phyloP scores from a whole-genome alignment of 495 filamentous ascomycete genomes.

The Xanthoparmelia taractica region DNA sequence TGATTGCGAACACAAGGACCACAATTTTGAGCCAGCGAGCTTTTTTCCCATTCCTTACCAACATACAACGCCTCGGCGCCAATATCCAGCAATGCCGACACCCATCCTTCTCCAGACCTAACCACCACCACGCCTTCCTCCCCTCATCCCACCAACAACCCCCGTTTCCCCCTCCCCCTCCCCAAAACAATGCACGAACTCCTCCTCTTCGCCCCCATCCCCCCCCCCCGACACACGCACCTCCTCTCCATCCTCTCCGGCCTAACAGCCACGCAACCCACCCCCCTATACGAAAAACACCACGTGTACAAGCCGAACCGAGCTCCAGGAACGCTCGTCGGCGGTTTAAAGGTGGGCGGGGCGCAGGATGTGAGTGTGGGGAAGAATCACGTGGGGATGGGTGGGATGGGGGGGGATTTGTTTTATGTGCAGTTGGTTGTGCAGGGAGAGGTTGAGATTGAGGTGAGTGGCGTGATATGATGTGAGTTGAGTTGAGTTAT shows the following conservation, averaged over 20 bases:
- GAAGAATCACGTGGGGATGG: constrained; percentile 36
- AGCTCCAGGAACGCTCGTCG: constrained; percentile 28
- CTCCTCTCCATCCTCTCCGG: constrained; percentile 61
- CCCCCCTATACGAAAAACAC: constrained; percentile 48
- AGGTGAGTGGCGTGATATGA: no score
- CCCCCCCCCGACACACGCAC: constrained; percentile 43
- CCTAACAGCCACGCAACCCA: constrained; percentile 59
- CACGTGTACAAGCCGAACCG: constrained; percentile 57
- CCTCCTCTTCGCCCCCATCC: constrained; percentile 43
- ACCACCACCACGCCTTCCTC: no score
- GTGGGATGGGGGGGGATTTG: constrained; percentile 44
- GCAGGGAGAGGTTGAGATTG: no score
- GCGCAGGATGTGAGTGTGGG: constrained; percentile 39
- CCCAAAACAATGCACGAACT: constrained; percentile 43
- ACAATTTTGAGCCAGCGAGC: no score
- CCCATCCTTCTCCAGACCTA: no score
- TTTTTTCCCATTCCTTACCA: no score
- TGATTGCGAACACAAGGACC: no score
- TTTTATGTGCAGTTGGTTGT: constrained; percentile 47
- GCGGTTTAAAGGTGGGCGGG: constrained; percentile 35
- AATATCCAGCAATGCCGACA: no score
- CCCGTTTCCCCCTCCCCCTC: no score
- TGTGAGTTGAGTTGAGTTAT: no score
- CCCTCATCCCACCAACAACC: no score
- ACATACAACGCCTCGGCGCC: no score